Evolutionary conservation across 1,284 basidiomycete species (phyloP), one percentile per base, ranked within the genome.

Genomic region (Fistulinella cinereoalba): DNA sequence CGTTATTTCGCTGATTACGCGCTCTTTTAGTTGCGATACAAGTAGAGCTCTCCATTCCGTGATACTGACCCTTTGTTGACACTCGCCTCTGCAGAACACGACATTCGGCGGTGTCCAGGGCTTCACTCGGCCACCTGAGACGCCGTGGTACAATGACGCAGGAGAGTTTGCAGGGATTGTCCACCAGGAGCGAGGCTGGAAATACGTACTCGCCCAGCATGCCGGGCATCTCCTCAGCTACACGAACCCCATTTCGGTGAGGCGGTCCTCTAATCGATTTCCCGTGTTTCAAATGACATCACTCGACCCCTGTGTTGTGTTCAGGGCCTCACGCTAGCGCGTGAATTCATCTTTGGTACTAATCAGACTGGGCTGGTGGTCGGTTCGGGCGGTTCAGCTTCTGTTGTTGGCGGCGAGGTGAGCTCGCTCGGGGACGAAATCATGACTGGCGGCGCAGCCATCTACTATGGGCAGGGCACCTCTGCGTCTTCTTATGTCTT

Each of bases 21-120:
- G 15, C 25, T 9, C 18, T 41, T 29, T 10, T 50, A 84, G 83
- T 85, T 32, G 69, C 74, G 10, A 85, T 86, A 28, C 83, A 84
- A 66, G 81, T 79, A 60, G 16, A 58, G 40, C 1, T n/a, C n/a
- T 31, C 15, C 12, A 4, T 8, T 15, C 10, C 12, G 28, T 31
- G 7, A n/a, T n/a, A n/a, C n/a, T 33, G 6, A 7, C 32, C n/a
- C 12, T 36, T n/a, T n/a, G n/a, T n/a, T n/a, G n/a, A n/a, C n/a
- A n/a, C 25, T 27, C 25, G 7, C 27, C 22, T 25, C 10, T 18
- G 2, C 18, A 85, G 80, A 88, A 88, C 54, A 85, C 80, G 3
- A 85, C 84, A 1, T 88, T 87, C 56, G 83, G 84, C 23, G 83
- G 82, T 15, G 80, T 80, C 32, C 83, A 82, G 62, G 85, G 85